Evolutionary conservation across 352 stramenopile species (phyloP).

Genomic region (Peronospora destructor): DNA sequence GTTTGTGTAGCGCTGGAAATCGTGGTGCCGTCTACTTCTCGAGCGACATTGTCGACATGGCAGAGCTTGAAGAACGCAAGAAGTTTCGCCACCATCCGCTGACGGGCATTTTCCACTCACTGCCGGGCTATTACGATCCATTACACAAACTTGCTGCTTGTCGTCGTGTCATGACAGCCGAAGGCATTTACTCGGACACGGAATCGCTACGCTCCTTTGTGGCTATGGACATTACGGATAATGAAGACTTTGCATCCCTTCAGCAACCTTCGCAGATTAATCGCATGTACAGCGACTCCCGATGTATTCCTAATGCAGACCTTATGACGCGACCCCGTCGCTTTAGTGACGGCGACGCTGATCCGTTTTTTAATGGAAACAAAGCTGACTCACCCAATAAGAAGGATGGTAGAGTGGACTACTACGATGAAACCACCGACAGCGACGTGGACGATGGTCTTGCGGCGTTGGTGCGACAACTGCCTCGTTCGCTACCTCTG

Average conservation of each 20-base stretch:
- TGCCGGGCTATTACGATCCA: constrained; percentile 83
- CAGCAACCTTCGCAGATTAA: constrained; percentile 54
- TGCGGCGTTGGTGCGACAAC: constrained; percentile 15
- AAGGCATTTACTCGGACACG: constrained; percentile 61
- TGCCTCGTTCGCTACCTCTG: constrained; percentile 16
- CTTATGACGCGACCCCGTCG: constrained; percentile 45
- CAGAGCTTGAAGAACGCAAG: constrained; percentile 84
- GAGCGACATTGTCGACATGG: constrained; percentile 82
- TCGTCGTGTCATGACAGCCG: constrained; percentile 44
- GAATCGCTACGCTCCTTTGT: constrained; percentile 73
- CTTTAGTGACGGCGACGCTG: constrained; percentile 78
- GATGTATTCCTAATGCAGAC: constrained; percentile 34
- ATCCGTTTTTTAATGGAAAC: constrained; percentile 51
- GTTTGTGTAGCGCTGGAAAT: constrained; percentile 57
- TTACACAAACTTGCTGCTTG: constrained; percentile 73
- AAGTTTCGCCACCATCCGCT: constrained; percentile 84
- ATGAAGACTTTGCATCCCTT: constrained; percentile 44
- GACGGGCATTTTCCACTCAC: constrained; percentile 81
- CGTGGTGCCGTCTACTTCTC: constrained; percentile 84
- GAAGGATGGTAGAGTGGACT: constrained; percentile 18
- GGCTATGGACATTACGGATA: constrained; percentile 67
- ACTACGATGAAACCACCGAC: constrained; percentile 30
- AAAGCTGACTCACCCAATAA: constrained; percentile 24
- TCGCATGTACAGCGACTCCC: constrained; percentile 70
- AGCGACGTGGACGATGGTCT: constrained; percentile 26